Percentiles rank a stretch among this genome's conserved stretches.
Conservation (phyloP, 495 filamentous ascomycete species). For the Penicillium paxilli region DNA sequence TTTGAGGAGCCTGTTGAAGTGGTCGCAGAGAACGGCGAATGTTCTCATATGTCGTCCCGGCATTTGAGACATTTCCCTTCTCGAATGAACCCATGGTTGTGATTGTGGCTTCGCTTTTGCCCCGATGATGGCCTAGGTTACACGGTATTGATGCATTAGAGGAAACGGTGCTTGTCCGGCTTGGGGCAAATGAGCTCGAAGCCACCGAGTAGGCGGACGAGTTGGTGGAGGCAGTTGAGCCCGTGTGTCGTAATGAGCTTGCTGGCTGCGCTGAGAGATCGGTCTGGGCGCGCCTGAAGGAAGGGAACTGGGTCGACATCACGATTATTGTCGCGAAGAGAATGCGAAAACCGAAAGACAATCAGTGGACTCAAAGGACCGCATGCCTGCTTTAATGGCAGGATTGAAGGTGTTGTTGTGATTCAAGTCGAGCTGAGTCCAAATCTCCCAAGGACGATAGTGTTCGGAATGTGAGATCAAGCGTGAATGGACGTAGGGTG, state of each 20-base stretch:
- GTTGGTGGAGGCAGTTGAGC: slow-evolving; percentile 74
- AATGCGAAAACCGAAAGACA: slow-evolving; percentile 31
- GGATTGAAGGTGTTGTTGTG: slow-evolving; percentile 27
- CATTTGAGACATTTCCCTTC: slow-evolving; percentile 35
- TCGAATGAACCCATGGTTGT: slow-evolving; percentile 29
- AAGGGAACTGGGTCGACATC: slow-evolving; percentile 41
- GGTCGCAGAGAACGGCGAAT: slow-evolving; percentile 77
- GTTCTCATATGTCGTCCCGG: slow-evolving; percentile 62
- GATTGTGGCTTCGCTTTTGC: slow-evolving; percentile 68
- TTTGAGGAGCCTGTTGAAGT: slow-evolving; percentile 66
- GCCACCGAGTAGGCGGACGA: slow-evolving; percentile 75
- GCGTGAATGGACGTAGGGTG: slow-evolving; percentile 18
- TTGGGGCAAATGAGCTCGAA: slow-evolving; percentile 65
- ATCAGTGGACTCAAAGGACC: slow-evolving; percentile 33
- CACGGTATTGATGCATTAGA: slow-evolving; percentile 66
- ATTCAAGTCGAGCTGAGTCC: too few relatives aligned
- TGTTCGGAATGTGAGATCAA: slow-evolving; percentile 35
- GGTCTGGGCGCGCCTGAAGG: slow-evolving; percentile 64
- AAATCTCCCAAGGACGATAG: too few relatives aligned
- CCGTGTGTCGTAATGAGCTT: slow-evolving; percentile 63
- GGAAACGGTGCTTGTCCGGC: slow-evolving; percentile 75
- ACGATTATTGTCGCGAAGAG: slow-evolving; percentile 28
- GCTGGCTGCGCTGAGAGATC: slow-evolving; percentile 57
- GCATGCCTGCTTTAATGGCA: slow-evolving; percentile 44
- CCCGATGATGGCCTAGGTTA: slow-evolving; percentile 65